Percentiles rank a stretch among this genome's conserved stretches.
phyloP scores from a whole-genome alignment of 768 basidiomycete genomes.

The Tulasnella sp. region DNA sequence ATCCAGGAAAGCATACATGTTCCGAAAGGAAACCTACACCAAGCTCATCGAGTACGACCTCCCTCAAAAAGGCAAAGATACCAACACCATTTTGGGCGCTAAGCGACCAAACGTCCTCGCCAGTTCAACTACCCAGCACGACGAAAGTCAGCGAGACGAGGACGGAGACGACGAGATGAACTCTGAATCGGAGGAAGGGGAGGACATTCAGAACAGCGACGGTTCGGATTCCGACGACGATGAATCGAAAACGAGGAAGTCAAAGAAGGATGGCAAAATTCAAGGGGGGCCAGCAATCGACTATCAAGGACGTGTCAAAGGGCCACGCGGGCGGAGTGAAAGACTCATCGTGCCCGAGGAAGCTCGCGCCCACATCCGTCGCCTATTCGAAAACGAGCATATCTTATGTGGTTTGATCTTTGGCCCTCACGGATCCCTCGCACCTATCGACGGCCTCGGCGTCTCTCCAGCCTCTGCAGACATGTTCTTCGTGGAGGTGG shows the following conservation, averaged over 20 bases:
- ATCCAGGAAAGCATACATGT: constrained; percentile 66
- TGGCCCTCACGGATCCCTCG: constrained; percentile 84
- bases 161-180: constrained; percentile 31
- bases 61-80: constrained; percentile 63
- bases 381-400: constrained; percentile 74
- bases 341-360: constrained; percentile 86
- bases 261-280: not conserved
- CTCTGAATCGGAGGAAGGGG: constrained; percentile 31
- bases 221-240: constrained; percentile 24
- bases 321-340: constrained; percentile 45
- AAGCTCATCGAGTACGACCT: constrained; percentile 95
- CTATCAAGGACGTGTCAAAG: constrained; percentile 47
- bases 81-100: constrained; percentile 44
- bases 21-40: constrained; percentile 87
- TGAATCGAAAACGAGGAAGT: not conserved
- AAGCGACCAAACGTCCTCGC: constrained; percentile 70
- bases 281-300: not conserved
- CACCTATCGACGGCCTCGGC: constrained; percentile 52
- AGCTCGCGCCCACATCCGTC: constrained; percentile 86
- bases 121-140: constrained; percentile 17
- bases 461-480: constrained; percentile 67
- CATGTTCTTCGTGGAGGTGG: constrained; percentile 93
- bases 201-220: constrained; percentile 25
- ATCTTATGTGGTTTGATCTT: constrained; percentile 82
- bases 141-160: constrained; percentile 17